Conservation (phyloP, 768 basidiomycete species). For the Tricholoma sp. region DNA sequence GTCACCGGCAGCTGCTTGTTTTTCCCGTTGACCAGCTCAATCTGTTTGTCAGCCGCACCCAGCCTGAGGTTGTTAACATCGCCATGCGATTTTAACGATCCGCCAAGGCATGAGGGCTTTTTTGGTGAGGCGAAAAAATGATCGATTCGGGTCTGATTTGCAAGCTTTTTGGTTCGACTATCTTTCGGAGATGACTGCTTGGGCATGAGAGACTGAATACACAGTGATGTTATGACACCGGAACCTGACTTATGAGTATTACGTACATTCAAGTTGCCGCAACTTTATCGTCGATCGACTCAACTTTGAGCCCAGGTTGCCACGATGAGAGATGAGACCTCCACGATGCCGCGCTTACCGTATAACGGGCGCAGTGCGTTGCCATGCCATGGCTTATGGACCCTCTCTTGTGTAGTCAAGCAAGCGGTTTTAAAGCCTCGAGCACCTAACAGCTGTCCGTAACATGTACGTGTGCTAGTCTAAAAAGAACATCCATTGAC, state of each 20-base stretch:
- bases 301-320: no score
- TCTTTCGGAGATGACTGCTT: constrained; percentile 3
- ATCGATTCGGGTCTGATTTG: constrained; percentile 5
- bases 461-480: no score
- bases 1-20: neutral
- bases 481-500: no score
- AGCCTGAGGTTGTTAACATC: neutral
- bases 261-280: no score
- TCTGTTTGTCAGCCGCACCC: neutral
- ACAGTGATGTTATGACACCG: neutral
- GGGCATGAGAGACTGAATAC: neutral
- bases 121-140: constrained; percentile 5
- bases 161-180: neutral
- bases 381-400: no score
- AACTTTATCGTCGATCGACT: no score
- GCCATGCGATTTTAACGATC: neutral
- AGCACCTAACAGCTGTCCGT: no score
- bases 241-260: no score
- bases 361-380: no score
- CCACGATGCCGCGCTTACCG: no score
- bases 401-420: neutral
- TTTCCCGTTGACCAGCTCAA: neutral
- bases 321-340: no score
- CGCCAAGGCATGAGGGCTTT: neutral
- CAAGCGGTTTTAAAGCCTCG: no score